Conservation (phyloP, 225 moss, liverwort and hornwort species). For the Pseudisothecium myosuroides region DNA sequence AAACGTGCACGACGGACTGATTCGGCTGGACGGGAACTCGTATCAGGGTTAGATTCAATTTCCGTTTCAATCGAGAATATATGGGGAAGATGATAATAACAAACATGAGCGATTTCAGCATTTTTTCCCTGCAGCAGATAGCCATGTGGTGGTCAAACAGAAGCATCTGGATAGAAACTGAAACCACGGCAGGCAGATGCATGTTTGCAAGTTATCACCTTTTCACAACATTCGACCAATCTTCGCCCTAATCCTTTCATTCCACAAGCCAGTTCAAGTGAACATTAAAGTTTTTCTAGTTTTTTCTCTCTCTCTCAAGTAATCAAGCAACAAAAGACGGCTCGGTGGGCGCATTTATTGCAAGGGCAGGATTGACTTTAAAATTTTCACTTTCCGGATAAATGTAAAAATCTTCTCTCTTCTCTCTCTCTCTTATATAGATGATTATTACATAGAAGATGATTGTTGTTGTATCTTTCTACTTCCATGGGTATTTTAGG, state of each 20-base stretch:
- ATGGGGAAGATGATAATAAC: neutral
- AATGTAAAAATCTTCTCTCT: neutral
- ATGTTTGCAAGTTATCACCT: neutral
- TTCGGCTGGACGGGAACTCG: neutral
- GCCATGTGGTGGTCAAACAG: neutral
- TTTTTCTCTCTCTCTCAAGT: no score
- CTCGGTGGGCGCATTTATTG: neutral
- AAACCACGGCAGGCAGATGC: neutral
- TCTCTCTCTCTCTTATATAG: neutral
- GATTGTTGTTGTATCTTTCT: neutral
- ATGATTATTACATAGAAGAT: neutral
- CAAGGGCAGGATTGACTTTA: neutral
- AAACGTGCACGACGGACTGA: neutral
- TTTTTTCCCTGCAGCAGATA: neutral
- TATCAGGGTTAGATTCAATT: neutral
- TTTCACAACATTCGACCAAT: neutral
- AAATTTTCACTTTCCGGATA: accelerated
- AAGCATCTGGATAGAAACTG: neutral
- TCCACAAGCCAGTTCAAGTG: neutral
- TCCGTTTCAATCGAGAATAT: neutral
- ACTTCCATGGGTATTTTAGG: neutral
- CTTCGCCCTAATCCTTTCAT: neutral
- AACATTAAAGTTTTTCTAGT: no score
- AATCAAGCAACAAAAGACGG: neutral
- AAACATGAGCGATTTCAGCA: neutral